A percentile compares a stretch with the other conserved stretches of the same genome.
These are phyloP conservation scores for Haplosporangium sp. DNA, from an alignment of 371 early-diverging fungal species.

Conservation along the genomic window DNA sequence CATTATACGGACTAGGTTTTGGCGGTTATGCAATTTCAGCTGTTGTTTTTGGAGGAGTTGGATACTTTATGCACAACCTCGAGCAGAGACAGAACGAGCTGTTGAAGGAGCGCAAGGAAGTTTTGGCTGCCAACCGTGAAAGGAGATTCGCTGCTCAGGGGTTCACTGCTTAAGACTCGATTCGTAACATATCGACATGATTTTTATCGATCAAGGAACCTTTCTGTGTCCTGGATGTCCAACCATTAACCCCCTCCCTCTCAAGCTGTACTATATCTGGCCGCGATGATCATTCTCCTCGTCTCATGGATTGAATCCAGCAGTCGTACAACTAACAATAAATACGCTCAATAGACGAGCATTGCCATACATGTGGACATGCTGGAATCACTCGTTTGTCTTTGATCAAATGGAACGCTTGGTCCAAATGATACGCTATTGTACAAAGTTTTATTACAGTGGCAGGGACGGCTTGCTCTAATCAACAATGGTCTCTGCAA, in stretches of 20 bases:
- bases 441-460: background rate
- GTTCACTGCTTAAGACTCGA: constrained; percentile 22
- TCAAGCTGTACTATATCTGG: no score
- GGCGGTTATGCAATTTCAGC: constrained; percentile 51
- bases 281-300: no score
- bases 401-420: no score
- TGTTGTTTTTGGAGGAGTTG: constrained; percentile 43
- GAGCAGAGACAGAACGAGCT: constrained; percentile 56
- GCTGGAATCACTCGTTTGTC: no score
- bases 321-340: no score
- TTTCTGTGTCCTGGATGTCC: no score
- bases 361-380: no score
- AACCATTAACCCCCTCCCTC: no score
- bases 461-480: background rate
- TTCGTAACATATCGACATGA: background rate
- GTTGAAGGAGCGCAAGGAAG: constrained; percentile 55
- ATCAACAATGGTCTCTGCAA: constrained; percentile 4
- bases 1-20: constrained; percentile 33
- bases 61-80: constrained; percentile 42
- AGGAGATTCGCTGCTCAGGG: constrained; percentile 48
- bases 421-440: background rate
- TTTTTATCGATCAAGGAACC: background rate
- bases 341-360: no score
- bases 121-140: constrained; percentile 51
- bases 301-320: no score